phyloP scores from a whole-genome alignment of 495 filamentous ascomycete species.

The Aspergillus indologenus region DNA sequence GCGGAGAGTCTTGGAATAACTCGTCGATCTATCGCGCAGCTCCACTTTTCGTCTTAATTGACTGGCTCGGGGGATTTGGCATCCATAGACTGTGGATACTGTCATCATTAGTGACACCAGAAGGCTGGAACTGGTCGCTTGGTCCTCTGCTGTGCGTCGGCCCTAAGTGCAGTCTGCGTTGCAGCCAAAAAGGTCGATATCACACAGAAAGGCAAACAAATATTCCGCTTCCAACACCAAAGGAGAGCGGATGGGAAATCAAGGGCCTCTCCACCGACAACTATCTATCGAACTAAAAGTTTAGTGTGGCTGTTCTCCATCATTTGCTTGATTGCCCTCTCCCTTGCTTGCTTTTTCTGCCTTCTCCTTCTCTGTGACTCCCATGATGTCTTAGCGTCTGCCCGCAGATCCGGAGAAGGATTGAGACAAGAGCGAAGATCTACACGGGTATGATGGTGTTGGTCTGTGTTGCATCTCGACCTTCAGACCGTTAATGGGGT shows the following conservation, averaged over 20 bases:
- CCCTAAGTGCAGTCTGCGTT: neutral
- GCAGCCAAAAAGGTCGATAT: neutral
- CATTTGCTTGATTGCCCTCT: slow-evolving; percentile 19
- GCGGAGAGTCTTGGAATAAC: slow-evolving; percentile 12
- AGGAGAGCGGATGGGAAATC: neutral
- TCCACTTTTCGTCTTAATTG: slow-evolving; percentile 7
- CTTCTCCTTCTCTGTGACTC: slow-evolving; percentile 25
- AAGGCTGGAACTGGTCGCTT: slow-evolving; percentile 17
- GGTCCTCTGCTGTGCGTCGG: slow-evolving; percentile 2
- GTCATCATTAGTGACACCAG: slow-evolving; percentile 13
- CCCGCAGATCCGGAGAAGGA: slow-evolving; percentile 26
- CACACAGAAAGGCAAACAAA: neutral
- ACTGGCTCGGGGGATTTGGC: neutral
- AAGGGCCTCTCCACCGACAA: neutral
- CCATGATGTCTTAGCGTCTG: slow-evolving; percentile 19
- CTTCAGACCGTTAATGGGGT: slow-evolving; percentile 14
- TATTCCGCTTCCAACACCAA: neutral
- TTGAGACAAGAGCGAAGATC: slow-evolving; percentile 24
- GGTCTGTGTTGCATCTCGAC: slow-evolving; percentile 8
- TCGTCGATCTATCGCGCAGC: slow-evolving; percentile 11
- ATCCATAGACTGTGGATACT: slow-evolving; percentile 8
- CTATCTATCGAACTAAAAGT: neutral
- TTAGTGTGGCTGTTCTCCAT: slow-evolving; percentile 15
- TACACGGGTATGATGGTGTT: slow-evolving; percentile 5
- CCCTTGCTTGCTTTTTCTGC: slow-evolving; percentile 23